Conservation (phyloP, 2,329 filamentous ascomycete species). For the Hymenoscyphus fraxineus region DNA sequence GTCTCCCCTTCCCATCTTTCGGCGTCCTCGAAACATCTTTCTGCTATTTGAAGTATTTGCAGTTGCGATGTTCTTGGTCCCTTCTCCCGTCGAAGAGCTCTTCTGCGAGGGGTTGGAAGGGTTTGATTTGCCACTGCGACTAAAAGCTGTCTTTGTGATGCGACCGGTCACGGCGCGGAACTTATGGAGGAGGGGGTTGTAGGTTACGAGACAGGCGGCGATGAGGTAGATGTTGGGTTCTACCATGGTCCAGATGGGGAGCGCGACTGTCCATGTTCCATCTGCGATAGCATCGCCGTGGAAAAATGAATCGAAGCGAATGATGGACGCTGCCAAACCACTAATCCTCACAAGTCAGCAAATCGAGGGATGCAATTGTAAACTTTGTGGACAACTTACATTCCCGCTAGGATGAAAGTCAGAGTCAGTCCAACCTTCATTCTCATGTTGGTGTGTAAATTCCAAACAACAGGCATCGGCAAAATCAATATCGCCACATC, state of each 20-base stretch:
- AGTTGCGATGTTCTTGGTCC: neutral
- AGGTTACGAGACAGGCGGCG: slow-evolving; percentile 4
- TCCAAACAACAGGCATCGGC: slow-evolving; percentile 6
- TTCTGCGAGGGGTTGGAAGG: neutral
- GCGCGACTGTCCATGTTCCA: slow-evolving; percentile 4
- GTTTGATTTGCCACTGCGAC: slow-evolving; percentile 1
- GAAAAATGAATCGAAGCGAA: slow-evolving; percentile 9
- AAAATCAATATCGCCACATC: neutral
- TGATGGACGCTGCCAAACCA: slow-evolving; percentile 9
- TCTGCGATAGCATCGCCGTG: neutral
- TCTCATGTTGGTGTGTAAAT: slow-evolving; percentile 3
- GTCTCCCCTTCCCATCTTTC: neutral
- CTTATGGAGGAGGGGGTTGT: slow-evolving; percentile 5
- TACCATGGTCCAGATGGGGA: slow-evolving; percentile 6
- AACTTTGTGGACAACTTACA: neutral
- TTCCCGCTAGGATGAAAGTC: neutral
- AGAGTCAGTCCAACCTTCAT: slow-evolving; percentile 3
- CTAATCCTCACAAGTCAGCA: neutral
- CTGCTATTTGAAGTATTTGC: neutral
- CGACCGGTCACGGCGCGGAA: neutral
- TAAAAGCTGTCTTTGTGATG: neutral
- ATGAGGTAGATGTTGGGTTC: slow-evolving; percentile 6
- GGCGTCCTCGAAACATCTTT: slow-evolving; percentile 2
- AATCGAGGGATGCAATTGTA: neutral
- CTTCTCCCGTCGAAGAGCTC: neutral